Base-by-base conservation (phyloP, 2,329 filamentous ascomycete genomes). In the Pseudocercospora macadamiae region DNA sequence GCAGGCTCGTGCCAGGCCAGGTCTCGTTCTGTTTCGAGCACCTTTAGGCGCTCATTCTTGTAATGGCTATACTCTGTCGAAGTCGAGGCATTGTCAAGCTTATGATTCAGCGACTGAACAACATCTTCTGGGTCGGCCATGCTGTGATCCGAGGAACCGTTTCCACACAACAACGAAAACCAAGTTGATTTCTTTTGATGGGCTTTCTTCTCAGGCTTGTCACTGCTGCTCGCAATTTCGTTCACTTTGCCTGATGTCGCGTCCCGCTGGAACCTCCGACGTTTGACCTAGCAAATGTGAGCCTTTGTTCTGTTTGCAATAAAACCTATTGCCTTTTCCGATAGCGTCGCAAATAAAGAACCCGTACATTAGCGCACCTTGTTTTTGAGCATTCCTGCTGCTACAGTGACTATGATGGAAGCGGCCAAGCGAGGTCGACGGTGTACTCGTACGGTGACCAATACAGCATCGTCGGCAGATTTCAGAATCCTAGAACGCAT, bases 1-100 rank as follows among this genome's bases (percentile, higher is more conserved):
- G 71, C 75, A 8, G 60, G 54, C 25, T 62, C 65, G 63, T 79
- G 73, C 77, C 77, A 80, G 8, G 71, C 66, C 25, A 60, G 21
- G 0, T 67, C 45, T 3, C 66, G 58, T 60, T 79, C 76, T 2
- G 47, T 47, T 14, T 60, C 42, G 2, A 79, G 25, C 0, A 79
- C 65, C 7, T 66, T 37, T 23, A 59, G 28, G 34, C 72, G 70
- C 3, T 59, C 14, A 7, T 59, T 48, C 6, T 53, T 44, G 54
- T 77, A 76, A 1, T 18, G 18, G 6, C 44, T 21, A 14, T 55
- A 63, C 0, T 54, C 16, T 30, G 57, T 25, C 6, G 49, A 34
- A 23, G 48, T 10, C 36, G 56, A 48, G 25, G 61, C 3, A 30
- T 61, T 21, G 7, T 18, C 23, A 7, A 30, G 47, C 26, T 21